Evolutionary conservation across 805 yeast genomes (phyloP).

Genomic region (Lipomyces yamadae): DNA sequence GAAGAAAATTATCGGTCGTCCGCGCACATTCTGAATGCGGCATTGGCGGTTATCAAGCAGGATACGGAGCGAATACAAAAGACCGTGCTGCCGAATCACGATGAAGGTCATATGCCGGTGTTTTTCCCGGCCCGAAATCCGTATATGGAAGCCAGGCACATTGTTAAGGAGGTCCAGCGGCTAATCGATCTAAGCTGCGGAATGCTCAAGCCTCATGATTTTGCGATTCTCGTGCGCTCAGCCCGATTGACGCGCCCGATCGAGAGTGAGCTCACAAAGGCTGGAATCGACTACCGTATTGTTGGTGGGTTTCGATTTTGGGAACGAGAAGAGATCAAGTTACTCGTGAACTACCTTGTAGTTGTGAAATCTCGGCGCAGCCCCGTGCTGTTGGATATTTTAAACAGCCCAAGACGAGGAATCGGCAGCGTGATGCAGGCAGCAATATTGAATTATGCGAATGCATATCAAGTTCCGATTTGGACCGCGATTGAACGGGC

Average conservation of each 20-base stretch:
- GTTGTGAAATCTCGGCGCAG: slow-evolving; percentile 65
- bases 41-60: slow-evolving; percentile 68
- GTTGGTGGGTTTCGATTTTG: slow-evolving; percentile 79
- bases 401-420: slow-evolving; percentile 68
- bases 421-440: slow-evolving; percentile 63
- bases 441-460: slow-evolving; percentile 40
- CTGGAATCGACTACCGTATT: slow-evolving; percentile 66
- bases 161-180: slow-evolving; percentile 60
- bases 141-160: slow-evolving; percentile 61
- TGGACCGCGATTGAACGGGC: slow-evolving; percentile 31
- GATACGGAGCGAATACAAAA: slow-evolving; percentile 48
- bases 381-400: slow-evolving; percentile 60
- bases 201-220: slow-evolving; percentile 58
- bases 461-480: slow-evolving; percentile 22
- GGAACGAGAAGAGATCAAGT: slow-evolving; percentile 71
- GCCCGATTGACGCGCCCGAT: slow-evolving; percentile 63
- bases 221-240: slow-evolving; percentile 74
- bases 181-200: slow-evolving; percentile 53
- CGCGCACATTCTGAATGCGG: slow-evolving; percentile 61
- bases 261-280: slow-evolving; percentile 64
- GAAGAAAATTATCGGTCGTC: slow-evolving; percentile 84
- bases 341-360: slow-evolving; percentile 67
- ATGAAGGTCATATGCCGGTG: slow-evolving; percentile 46
- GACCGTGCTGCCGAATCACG: slow-evolving; percentile 22
- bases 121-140: slow-evolving; percentile 46